A percentile compares a stretch with the other conserved stretches of the same genome.
Evolutionary conservation across 345 rosid genomes (phyloP).

Genomic region (Eutrema heterophyllum): DNA sequence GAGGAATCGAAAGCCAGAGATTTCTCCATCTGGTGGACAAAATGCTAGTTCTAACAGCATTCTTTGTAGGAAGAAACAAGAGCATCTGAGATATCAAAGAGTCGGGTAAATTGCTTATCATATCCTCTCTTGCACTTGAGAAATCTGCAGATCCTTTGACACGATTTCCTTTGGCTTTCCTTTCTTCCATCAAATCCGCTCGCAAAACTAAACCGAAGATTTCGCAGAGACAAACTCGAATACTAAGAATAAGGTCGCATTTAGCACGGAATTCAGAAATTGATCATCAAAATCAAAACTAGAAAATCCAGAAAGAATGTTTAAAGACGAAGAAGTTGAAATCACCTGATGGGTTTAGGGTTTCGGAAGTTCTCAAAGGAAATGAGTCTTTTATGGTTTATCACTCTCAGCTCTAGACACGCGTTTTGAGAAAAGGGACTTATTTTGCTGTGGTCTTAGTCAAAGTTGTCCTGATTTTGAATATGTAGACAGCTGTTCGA

Average conservation of each 20-base stretch:
- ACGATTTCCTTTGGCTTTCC: background rate
- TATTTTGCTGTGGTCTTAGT: background rate
- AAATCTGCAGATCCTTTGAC: background rate
- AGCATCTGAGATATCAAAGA: slow-evolving; percentile 5
- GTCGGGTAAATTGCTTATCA: background rate
- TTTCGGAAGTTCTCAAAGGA: background rate
- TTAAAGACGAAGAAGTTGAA: background rate
- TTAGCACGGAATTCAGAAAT: no score
- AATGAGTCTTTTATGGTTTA: background rate
- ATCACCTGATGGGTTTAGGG: background rate
- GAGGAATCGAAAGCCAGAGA: background rate
- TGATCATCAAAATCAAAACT: background rate
- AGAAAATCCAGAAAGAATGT: background rate
- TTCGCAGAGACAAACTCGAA: no score
- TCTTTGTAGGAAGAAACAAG: background rate
- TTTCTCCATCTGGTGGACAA: background rate
- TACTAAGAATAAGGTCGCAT: no score
- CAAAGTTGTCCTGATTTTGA: background rate
- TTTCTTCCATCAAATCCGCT: background rate
- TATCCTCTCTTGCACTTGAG: background rate
- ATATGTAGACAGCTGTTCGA: background rate
- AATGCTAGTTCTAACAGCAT: background rate
- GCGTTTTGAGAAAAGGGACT: background rate
- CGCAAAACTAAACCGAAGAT: no score
- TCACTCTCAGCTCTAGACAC: background rate